Evolutionary conservation across 106 monocot species (phyloP).

Genomic region (Acorus calamus): DNA sequence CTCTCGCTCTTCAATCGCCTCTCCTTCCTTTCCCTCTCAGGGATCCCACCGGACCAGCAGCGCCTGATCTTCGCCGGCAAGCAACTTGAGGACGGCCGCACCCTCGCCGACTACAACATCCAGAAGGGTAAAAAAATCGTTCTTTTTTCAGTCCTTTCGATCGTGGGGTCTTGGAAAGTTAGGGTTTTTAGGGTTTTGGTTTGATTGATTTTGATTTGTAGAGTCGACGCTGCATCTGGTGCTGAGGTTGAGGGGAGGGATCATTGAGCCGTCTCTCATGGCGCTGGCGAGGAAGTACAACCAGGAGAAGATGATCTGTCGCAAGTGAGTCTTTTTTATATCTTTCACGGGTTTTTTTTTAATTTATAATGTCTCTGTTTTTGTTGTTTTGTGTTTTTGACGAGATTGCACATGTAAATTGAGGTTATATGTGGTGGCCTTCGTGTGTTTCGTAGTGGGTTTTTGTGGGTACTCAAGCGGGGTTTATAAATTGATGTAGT

Average conservation of each 20-base stretch:
- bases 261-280: slow-evolving; percentile 69
- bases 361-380: no score
- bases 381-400: no score
- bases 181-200: not conserved
- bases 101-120: slow-evolving; percentile 64
- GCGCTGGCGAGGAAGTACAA: slow-evolving; percentile 76
- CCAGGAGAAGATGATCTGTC: slow-evolving; percentile 70
- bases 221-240: slow-evolving; percentile 71
- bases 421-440: no score
- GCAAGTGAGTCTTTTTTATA: slow-evolving; percentile 35
- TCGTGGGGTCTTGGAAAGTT: not conserved
- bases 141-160: not conserved
- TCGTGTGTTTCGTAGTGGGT: no score
- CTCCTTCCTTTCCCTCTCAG: slow-evolving; percentile 3
- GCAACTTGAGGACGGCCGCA: slow-evolving; percentile 65
- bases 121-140: slow-evolving; percentile 31
- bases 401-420: no score
- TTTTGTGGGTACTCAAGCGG: no score
- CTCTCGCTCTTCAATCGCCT: no score
- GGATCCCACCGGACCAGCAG: slow-evolving; percentile 71
- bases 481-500: no score
- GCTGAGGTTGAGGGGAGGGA: slow-evolving; percentile 63
- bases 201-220: slow-evolving; percentile 2
- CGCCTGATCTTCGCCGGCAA: slow-evolving; percentile 62
- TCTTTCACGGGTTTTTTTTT: no score